phyloP scores from a whole-genome alignment of 2,329 filamentous ascomycete genomes.

The Monosporascus sp. region DNA sequence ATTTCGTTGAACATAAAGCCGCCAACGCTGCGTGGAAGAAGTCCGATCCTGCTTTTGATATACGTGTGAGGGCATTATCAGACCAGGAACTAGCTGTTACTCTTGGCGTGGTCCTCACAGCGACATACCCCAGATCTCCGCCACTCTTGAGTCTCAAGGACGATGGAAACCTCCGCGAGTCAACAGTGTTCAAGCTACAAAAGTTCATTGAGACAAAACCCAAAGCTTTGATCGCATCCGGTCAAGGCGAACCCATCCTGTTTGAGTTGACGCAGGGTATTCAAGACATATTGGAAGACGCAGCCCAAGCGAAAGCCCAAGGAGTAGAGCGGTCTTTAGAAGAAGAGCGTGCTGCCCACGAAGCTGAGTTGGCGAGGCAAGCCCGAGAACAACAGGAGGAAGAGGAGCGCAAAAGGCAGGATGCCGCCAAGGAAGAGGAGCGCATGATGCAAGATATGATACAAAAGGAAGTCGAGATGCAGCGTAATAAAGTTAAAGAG shows the following conservation, averaged over 20 bases:
- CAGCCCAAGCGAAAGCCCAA: conserved; percentile 69
- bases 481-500: conserved; percentile 59
- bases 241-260: conserved; percentile 52
- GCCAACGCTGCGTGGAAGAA: conserved; percentile 82
- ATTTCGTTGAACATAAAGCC: conserved; percentile 70
- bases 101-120: conserved; percentile 75
- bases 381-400: conserved; percentile 51
- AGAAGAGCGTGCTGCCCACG: conserved; percentile 79
- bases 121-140: conserved; percentile 82
- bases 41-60: conserved; percentile 76
- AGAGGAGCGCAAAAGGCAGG: conserved; percentile 46
- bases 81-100: conserved; percentile 67
- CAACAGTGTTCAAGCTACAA: conserved; percentile 65
- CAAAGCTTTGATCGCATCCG: conserved; percentile 44
- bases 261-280: conserved; percentile 63
- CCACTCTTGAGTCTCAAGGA: conserved; percentile 67
- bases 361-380: conserved; percentile 61
- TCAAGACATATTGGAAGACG: conserved; percentile 77
- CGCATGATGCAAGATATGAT: conserved; percentile 65
- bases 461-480: conserved; percentile 64
- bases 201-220: conserved; percentile 56
- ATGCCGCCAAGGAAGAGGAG: conserved; percentile 63
- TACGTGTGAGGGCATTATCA: conserved; percentile 68
- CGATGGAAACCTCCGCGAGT: conserved; percentile 59
- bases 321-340: conserved; percentile 77